These are phyloP conservation scores for Botrytis porri DNA, from an alignment of 2,329 filamentous ascomycete genomes.

Conservation along the genomic window DNA sequence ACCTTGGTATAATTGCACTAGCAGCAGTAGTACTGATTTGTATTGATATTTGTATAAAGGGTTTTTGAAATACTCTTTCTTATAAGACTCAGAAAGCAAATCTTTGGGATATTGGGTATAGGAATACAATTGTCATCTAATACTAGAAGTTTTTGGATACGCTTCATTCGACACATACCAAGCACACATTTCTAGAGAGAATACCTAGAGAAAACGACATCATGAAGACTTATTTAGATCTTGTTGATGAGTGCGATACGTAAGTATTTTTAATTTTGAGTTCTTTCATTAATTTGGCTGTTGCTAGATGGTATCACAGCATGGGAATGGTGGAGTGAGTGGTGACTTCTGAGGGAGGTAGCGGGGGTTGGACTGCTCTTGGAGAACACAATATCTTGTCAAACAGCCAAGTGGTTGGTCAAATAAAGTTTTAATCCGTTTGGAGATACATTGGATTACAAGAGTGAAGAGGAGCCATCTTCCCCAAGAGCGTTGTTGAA, in stretches of 20 bases:
- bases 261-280: constrained; percentile 39
- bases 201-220: neutral
- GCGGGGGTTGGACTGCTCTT: neutral
- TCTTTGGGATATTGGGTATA: neutral
- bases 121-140: neutral
- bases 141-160: neutral
- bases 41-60: neutral
- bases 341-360: neutral
- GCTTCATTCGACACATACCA: neutral
- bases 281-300: neutral
- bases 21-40: neutral
- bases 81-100: neutral
- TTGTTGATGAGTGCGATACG: constrained; percentile 54
- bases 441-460: neutral
- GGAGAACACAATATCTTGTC: neutral
- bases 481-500: neutral
- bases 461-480: neutral
- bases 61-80: too few species aligned
- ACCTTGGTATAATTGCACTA: neutral
- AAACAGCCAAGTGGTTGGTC: neutral
- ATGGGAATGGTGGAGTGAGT: neutral
- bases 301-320: neutral
- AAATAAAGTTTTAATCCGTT: neutral
- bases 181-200: neutral
- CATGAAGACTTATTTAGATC: constrained; percentile 47